Percentiles rank a stretch among this genome's conserved stretches.
phyloP scores from a whole-genome alignment of 2,329 filamentous ascomycete genomes.

The Ophiostoma tasmaniense region DNA sequence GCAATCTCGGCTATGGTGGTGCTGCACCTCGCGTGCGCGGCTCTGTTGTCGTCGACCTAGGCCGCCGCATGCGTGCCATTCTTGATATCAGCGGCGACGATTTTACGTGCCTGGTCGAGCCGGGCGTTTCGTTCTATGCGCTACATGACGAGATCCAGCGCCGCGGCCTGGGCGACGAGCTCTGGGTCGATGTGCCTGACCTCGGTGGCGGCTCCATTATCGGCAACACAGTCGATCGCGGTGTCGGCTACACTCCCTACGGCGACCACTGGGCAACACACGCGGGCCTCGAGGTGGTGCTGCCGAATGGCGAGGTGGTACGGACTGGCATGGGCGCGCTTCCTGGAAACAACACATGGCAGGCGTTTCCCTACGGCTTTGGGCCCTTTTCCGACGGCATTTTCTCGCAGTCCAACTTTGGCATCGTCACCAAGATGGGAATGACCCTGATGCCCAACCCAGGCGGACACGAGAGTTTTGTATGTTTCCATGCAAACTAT shows the following conservation, averaged over 20 bases:
- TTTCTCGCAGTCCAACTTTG: conserved; percentile 44
- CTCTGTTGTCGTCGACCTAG: conserved; percentile 15
- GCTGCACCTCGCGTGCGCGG: conserved; percentile 44
- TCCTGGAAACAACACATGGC: conserved; percentile 27
- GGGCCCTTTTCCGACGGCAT: conserved; percentile 36
- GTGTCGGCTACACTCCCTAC: background rate
- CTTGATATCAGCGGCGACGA: background rate
- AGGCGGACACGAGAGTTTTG: conserved; percentile 25
- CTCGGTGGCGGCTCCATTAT: background rate
- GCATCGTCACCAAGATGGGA: conserved; percentile 48
- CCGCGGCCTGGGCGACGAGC: background rate
- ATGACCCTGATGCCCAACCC: conserved; percentile 33
- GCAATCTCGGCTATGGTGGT: conserved; percentile 41
- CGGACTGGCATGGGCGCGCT: background rate
- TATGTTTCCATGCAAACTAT: background rate
- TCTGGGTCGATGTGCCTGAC: background rate
- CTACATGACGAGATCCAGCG: background rate
- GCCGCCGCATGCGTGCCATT: background rate
- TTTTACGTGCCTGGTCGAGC: background rate
- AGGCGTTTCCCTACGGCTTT: conserved; percentile 33
- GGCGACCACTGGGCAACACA: background rate
- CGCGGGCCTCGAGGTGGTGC: background rate
- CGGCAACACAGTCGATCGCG: background rate
- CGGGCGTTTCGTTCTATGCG: background rate
- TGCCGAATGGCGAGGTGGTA: background rate